These are phyloP conservation scores for Escallonia rubra DNA, from an alignment of 129 eudicot genomes.

Conservation along the genomic window DNA sequence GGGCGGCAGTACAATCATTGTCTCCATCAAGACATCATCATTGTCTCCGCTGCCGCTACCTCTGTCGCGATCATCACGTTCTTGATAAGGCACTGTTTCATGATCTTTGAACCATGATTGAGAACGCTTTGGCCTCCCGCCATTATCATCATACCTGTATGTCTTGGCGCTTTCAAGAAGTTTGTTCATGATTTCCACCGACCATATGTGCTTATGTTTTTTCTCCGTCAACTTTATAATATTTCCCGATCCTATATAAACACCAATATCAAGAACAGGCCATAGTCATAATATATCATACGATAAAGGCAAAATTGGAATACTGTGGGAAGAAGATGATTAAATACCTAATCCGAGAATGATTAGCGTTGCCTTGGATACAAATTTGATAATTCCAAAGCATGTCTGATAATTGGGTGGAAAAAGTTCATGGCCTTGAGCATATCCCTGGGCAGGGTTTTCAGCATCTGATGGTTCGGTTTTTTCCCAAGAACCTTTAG, in stretches of 20 bases:
- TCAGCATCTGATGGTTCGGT: not conserved
- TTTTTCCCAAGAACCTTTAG: no score
- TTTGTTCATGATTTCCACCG: not conserved
- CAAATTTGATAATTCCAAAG: conserved; percentile 1
- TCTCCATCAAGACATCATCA: no score
- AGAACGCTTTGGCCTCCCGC: not conserved
- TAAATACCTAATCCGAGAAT: conserved; percentile 14
- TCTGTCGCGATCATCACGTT: not conserved
- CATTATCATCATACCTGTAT: conserved; percentile 4
- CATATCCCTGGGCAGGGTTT: not conserved
- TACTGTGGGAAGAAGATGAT: no score
- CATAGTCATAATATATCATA: no score
- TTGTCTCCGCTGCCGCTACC: no score
- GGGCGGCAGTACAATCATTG: no score
- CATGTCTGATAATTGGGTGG: conserved; percentile 4
- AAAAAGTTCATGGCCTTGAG: not conserved
- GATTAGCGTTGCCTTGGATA: conserved; percentile 5
- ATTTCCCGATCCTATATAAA: no score
- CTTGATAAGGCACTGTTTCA: not conserved
- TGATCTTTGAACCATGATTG: not conserved
- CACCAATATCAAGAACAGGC: no score
- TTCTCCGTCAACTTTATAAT: not conserved
- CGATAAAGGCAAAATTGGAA: no score
- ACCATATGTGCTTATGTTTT: conserved; percentile 9
- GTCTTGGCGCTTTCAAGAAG: not conserved